Base-by-base conservation (phyloP, 495 filamentous ascomycete species). In the Aspergillus bertholletiae region DNA sequence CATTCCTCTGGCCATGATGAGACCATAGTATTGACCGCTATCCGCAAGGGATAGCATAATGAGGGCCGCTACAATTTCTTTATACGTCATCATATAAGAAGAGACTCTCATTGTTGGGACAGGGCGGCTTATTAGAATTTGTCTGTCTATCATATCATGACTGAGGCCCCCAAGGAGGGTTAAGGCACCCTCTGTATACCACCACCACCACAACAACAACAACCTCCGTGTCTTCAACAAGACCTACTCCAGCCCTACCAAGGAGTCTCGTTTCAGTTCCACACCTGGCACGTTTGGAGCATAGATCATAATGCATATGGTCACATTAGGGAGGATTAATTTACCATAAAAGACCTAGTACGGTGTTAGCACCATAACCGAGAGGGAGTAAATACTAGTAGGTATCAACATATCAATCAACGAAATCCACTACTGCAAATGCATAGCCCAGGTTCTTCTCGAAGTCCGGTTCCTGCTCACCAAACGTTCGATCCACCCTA, bases 361-460 rank as follows among this genome's bases (percentile, higher is more conserved):
- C 15, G n/a, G n/a, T n/a, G 17, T 37, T 37, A 37, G 34, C 34
- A 1, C 13, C 8, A 6, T 11, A 37, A 37, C 17, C 34, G 15
- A 37, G 5, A 32, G 30, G 30, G 5, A 9, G 5, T 39, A 15
- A 17, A 39, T 39, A 7, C 3, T 2, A 37, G n/a, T 37, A 17
- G 11, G 5, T 18, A 43, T 22, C n/a, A 43, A 43, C 17, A 21
- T 20, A 22, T 7, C 20, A 22, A 43, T 21, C 17, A 43, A 7
- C n/a, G 7, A 8, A 43, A 22, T 53, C 58, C 58, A 58, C 62
- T 58, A 47, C 55, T 60, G 61, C 61, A 64, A 51, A 56, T 55
- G 61, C 57, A 64, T 57, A 64, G 55, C 58, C 61, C 58, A 59
- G 46, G 21, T 65, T 56, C 58, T 65, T 65, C 62, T 65, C 58